Conservation (phyloP, 2,329 filamentous ascomycete genomes). For the Penicillium sp. region DNA sequence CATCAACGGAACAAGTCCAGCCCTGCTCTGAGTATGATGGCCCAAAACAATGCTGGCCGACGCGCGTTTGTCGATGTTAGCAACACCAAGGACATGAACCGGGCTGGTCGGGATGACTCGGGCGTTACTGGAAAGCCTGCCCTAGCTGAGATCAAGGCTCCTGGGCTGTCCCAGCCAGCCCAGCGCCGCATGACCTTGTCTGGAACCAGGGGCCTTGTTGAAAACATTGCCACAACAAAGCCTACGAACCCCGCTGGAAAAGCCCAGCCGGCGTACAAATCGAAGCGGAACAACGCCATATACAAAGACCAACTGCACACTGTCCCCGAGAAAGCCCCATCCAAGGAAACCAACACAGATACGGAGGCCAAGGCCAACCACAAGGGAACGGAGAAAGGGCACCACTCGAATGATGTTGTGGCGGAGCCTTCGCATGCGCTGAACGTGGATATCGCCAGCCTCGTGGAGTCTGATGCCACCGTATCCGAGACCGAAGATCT, state of each 20-base stretch:
- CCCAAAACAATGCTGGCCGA: conserved; percentile 63
- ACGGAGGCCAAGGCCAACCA: conserved; percentile 6
- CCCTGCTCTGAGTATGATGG: conserved; percentile 58
- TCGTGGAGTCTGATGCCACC: conserved; percentile 22
- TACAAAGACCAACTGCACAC: conserved; percentile 53
- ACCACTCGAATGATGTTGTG: neutral
- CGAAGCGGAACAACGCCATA: conserved; percentile 55
- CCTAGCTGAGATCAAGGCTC: conserved; percentile 28
- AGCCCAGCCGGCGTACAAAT: conserved; percentile 30
- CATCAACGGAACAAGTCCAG: conserved; percentile 83
- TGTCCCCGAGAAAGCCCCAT: conserved; percentile 34
- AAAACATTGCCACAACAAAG: conserved; percentile 34
- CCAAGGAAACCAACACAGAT: conserved; percentile 31
- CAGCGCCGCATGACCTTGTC: conserved; percentile 55
- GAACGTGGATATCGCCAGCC: neutral
- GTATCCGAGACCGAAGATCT: conserved; percentile 17
- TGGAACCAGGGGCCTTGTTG: conserved; percentile 41
- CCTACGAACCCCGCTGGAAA: conserved; percentile 35
- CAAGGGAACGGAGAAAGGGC: conserved; percentile 13
- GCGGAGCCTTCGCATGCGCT: conserved; percentile 8
- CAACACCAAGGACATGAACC: conserved; percentile 56
- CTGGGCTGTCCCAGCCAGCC: conserved; percentile 53
- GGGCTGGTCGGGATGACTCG: conserved; percentile 57
- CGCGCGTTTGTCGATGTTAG: conserved; percentile 81
- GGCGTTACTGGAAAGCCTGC: conserved; percentile 50